Conservation (phyloP, 331 rosid species). For the Telfairia occidentalis region DNA sequence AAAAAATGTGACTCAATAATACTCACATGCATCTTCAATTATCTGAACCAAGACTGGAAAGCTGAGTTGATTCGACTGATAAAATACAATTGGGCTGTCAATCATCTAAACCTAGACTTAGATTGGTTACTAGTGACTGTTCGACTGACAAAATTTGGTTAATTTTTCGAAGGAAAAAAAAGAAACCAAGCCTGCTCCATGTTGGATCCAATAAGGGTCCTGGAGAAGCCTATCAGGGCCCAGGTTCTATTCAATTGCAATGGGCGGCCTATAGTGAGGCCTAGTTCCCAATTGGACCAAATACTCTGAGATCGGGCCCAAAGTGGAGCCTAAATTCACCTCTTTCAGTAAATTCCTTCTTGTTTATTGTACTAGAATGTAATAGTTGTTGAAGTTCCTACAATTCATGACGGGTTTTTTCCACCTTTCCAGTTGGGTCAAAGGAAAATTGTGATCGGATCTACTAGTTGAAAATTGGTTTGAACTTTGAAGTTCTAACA, state of each 20-base stretch:
- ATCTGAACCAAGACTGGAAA: not conserved
- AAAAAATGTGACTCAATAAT: constrained; percentile 1
- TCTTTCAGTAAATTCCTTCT: not conserved
- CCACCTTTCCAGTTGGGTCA: not conserved
- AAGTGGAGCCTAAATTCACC: not conserved
- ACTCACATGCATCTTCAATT: constrained; percentile 6
- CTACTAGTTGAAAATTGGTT: not conserved
- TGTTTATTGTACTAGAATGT: not conserved
- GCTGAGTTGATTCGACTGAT: not conserved
- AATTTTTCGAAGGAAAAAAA: not conserved
- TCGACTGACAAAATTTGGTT: not conserved
- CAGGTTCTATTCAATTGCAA: not conserved
- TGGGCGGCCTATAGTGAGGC: not conserved
- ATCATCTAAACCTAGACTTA: not conserved
- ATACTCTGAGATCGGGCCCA: not conserved
- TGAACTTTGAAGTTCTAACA: not conserved
- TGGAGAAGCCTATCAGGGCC: not conserved
- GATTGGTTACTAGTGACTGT: not conserved
- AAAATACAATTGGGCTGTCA: not conserved
- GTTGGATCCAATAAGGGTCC: not conserved
- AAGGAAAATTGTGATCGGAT: not conserved
- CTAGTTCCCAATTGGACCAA: not conserved
- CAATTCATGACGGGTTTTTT: not conserved
- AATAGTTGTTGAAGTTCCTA: not conserved
- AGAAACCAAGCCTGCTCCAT: not conserved